Percentiles rank a stretch among this genome's conserved stretches.
Conservation (phyloP, 257 asterid species). For the Haberlea rhodopensis region DNA sequence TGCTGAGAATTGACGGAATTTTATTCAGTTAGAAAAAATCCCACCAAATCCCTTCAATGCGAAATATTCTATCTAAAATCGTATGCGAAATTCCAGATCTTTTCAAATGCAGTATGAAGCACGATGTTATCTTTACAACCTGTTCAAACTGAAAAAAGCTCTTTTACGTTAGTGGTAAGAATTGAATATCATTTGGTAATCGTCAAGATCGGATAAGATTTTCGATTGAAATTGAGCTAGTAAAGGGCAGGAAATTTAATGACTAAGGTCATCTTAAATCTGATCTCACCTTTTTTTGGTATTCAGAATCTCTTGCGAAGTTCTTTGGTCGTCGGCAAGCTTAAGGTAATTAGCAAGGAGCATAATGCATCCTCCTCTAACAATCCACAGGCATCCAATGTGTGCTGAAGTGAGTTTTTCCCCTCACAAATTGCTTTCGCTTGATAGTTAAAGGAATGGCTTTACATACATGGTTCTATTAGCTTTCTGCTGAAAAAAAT, state of each 20-base stretch:
- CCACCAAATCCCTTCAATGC: not conserved
- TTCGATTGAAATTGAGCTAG: not conserved
- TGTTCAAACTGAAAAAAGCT: not conserved
- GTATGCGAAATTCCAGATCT: not conserved
- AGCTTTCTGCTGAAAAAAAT: not conserved
- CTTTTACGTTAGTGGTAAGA: not conserved
- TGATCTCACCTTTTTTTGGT: not conserved
- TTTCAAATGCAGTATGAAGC: not conserved
- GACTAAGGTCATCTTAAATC: not conserved
- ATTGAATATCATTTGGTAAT: not conserved
- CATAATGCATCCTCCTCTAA: slow-evolving; percentile 72
- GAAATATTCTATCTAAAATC: not conserved
- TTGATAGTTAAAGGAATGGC: not conserved
- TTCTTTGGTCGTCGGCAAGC: slow-evolving; percentile 11
- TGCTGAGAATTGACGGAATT: no score
- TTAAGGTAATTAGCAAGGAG: slow-evolving; percentile 24
- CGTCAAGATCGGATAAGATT: not conserved
- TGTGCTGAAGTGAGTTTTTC: slow-evolving; percentile 66
- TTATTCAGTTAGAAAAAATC: not conserved
- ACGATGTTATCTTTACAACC: not conserved
- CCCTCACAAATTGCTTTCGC: not conserved
- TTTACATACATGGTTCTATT: not conserved
- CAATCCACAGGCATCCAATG: slow-evolving; percentile 73
- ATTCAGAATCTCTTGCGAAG: not conserved
- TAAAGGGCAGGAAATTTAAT: not conserved